Evolutionary conservation across 306 rosid genomes (phyloP).

Genomic region (Cicer arietinum): DNA sequence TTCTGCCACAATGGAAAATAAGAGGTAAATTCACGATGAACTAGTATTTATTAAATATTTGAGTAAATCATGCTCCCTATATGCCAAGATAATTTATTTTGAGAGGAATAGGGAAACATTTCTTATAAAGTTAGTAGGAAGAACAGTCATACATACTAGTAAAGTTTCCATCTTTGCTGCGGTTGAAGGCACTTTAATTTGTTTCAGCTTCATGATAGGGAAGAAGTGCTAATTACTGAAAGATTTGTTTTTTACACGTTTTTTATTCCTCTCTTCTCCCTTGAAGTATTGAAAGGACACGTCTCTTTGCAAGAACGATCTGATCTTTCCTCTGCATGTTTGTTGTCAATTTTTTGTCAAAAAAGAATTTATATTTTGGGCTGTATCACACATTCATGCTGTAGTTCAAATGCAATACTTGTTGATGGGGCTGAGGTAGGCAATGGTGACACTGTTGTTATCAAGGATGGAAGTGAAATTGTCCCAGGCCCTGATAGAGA

Average conservation of each 20-base stretch:
- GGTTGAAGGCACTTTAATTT: conserved; percentile 22
- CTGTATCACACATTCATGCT: conserved; percentile 30
- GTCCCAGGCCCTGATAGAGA: conserved; percentile 65
- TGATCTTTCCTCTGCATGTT: conserved; percentile 29
- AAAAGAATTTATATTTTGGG: conserved; percentile 14
- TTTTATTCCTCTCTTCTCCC: background rate
- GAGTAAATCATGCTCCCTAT: conserved; percentile 13
- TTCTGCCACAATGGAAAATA: conserved; percentile 70
- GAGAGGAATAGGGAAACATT: conserved; percentile 25
- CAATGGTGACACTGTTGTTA: conserved; percentile 52
- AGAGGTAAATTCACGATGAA: conserved; percentile 53
- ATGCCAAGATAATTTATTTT: conserved; percentile 20
- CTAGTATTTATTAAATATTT: conserved; percentile 14
- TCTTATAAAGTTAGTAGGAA: no score
- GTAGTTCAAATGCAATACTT: conserved; percentile 64
- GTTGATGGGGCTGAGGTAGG: conserved; percentile 64
- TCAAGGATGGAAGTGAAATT: conserved; percentile 78
- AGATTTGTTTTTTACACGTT: conserved; percentile 5
- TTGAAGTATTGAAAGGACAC: conserved; percentile 26
- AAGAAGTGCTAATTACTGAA: background rate
- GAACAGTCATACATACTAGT: no score
- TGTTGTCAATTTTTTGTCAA: background rate
- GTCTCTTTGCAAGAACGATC: background rate
- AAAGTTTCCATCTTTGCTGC: conserved; percentile 9
- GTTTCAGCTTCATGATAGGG: conserved; percentile 30